phyloP scores from a whole-genome alignment of 257 asterid genomes.

The Solanum chmielewskii region DNA sequence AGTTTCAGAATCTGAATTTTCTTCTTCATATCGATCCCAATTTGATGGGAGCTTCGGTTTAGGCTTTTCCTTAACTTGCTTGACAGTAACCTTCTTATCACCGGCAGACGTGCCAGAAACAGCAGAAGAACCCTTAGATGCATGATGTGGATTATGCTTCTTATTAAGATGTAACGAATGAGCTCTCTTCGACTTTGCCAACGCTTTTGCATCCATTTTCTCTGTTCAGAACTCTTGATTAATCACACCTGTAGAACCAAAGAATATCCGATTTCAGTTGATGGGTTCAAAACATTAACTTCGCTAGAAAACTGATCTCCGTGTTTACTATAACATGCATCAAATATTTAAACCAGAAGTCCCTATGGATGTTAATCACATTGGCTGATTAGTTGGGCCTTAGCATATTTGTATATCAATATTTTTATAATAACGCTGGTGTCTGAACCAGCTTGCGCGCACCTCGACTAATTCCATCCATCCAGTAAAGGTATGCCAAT shows the following conservation, averaged over 20 bases:
- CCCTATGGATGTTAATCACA: not conserved
- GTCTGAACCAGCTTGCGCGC: not conserved
- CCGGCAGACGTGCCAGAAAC: slow-evolving; percentile 14
- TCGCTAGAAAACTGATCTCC: not conserved
- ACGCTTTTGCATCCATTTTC: slow-evolving; percentile 66
- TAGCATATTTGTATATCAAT: not conserved
- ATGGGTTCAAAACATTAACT: not conserved
- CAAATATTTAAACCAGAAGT: not conserved
- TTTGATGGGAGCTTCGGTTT: slow-evolving; percentile 52
- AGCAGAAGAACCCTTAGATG: slow-evolving; percentile 30
- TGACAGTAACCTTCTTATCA: slow-evolving; percentile 34
- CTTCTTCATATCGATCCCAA: slow-evolving; percentile 73
- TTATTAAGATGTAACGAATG: slow-evolving; percentile 64
- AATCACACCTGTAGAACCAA: not conserved
- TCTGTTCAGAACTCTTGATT: not conserved
- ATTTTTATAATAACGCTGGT: not conserved
- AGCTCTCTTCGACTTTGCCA: slow-evolving; percentile 96
- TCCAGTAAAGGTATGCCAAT: not conserved
- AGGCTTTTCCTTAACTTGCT: slow-evolving; percentile 31
- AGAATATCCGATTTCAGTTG: not conserved
- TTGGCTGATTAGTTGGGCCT: not conserved
- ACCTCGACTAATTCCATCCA: not conserved
- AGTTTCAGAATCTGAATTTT: slow-evolving; percentile 27
- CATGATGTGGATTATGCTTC: slow-evolving; percentile 48
- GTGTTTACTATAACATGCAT: not conserved